A percentile compares a stretch with the other conserved stretches of the same genome.
Conservation (phyloP, 75 land plant species). For the Azolla pinnata region DNA sequence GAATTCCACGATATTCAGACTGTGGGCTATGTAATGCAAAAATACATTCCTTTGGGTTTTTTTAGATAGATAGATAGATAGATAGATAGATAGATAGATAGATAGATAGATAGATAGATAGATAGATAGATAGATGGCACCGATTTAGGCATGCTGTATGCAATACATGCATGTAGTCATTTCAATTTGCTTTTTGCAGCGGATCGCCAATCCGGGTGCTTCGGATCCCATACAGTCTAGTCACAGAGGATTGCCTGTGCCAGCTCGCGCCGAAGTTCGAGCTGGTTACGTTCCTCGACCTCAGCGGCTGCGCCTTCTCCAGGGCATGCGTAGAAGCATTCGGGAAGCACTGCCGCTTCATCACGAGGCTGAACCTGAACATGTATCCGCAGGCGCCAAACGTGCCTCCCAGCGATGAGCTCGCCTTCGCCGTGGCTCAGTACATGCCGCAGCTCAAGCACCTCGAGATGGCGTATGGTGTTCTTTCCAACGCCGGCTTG, state of each 20-base stretch:
- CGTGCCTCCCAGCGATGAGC: constrained; percentile 40
- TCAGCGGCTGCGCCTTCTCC: constrained; percentile 53
- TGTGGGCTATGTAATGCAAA: too few species aligned
- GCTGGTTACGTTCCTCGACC: constrained; percentile 41
- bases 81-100: constrained; percentile 2
- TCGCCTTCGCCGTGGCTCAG: constrained; percentile 63
- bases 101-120: constrained; percentile 2
- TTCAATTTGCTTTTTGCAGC: constrained; percentile 21
- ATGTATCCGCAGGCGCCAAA: constrained; percentile 49
- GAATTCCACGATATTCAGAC: too few species aligned
- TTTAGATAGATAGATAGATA: not conserved
- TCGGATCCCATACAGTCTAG: constrained; percentile 50
- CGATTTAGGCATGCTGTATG: too few species aligned
- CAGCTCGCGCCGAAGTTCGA: constrained; percentile 42
- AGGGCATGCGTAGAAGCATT: constrained; percentile 47
- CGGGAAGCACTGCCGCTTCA: constrained; percentile 48
- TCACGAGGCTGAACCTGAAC: constrained; percentile 30
- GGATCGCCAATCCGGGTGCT: constrained; percentile 41
- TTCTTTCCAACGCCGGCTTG: constrained; percentile 37
- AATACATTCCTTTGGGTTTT: too few species aligned
- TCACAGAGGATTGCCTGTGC: constrained; percentile 42
- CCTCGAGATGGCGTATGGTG: constrained; percentile 59
- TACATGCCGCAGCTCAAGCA: constrained; percentile 66
- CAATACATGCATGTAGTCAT: too few species aligned
- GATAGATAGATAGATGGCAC: constrained; percentile 1